Percentiles rank a stretch among this genome's conserved stretches.
phyloP scores from a whole-genome alignment of 2,329 filamentous ascomycete genomes.

The Botryotinia globosa region DNA sequence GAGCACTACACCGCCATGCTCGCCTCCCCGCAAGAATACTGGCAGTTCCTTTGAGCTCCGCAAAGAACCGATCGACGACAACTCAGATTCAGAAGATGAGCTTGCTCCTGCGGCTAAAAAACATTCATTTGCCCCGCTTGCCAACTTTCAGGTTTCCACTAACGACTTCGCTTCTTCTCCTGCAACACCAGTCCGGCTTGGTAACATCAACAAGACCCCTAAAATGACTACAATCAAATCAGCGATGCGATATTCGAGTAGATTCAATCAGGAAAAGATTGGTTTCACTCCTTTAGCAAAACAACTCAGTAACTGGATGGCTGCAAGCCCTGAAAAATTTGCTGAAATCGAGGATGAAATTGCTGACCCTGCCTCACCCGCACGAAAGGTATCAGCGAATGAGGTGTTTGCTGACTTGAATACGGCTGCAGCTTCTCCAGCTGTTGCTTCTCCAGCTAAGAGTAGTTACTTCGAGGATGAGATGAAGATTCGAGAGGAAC shows the following conservation, averaged over 20 bases:
- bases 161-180: slow-evolving; percentile 39
- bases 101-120: slow-evolving; percentile 39
- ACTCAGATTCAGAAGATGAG: slow-evolving; percentile 58
- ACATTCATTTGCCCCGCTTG: slow-evolving; percentile 30
- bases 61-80: slow-evolving; percentile 46
- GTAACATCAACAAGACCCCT: slow-evolving; percentile 29
- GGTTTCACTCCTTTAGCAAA: slow-evolving; percentile 64
- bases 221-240: slow-evolving; percentile 22
- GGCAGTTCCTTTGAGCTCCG: slow-evolving; percentile 44
- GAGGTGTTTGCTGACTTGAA: background rate
- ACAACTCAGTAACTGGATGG: slow-evolving; percentile 61
- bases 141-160: slow-evolving; percentile 34
- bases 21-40: slow-evolving; percentile 27
- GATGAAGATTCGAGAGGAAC: slow-evolving; percentile 49
- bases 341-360: slow-evolving; percentile 19
- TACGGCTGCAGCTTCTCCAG: slow-evolving; percentile 1
- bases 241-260: slow-evolving; percentile 7
- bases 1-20: slow-evolving; percentile 30
- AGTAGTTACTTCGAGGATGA: slow-evolving; percentile 61
- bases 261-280: slow-evolving; percentile 37
- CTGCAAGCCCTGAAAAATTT: slow-evolving; percentile 54
- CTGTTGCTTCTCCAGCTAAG: slow-evolving; percentile 40
- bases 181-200: slow-evolving; percentile 44
- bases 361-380: slow-evolving; percentile 25
- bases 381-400: background rate